Evolutionary conservation across 257 asterid species (phyloP), one percentile per base, ranked within the genome.

Genomic region (Solanum habrochaites): DNA sequence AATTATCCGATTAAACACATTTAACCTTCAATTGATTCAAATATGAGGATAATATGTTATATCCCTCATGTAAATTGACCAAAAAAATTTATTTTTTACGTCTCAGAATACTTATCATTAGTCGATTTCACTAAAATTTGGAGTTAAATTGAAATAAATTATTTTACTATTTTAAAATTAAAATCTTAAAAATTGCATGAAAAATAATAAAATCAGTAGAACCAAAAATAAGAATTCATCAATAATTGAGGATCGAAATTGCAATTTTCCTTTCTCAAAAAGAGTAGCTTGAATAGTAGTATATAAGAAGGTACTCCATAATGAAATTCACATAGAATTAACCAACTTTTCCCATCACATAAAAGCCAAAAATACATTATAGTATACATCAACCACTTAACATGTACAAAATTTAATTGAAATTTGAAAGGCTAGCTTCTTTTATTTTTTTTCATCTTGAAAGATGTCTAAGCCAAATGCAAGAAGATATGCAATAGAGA

Each of bases 251-350:
- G 83, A 31, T 25, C 11, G 2, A 77, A 77, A 77, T 16, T 77
- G 64, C 40, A 77, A 47, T 80, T 47, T 4, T 80, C 42, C 18
- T 27, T 52, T 75, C 4, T 45, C 16, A 45, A 78, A 0, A 43
- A 6, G 8, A 45, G 27, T 47, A 47, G 66, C 18, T 80, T 47
- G 84, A 80, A 29, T 47, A 47, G 37, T 18, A 29, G 43, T 80
- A 47, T 47, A 80, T 80, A 80, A 45, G 37, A 27, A 47, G 7
- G 29, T 47, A 47, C 47, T 67, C 73, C 86, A 87, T 88, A 83
- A 84, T 88, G 92, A 95, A 91, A 88, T 90, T 87, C 92, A 92
- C 92, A 89, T 87, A 86, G 71, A 86, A 89, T 13, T 47, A 47
- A 45, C 95, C 94, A 88, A 95, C 94, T 37, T 45, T 74, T 12